Conservation (phyloP, 108 stramenopile genomes). For the Aureococcus anophagefferens region DNA sequence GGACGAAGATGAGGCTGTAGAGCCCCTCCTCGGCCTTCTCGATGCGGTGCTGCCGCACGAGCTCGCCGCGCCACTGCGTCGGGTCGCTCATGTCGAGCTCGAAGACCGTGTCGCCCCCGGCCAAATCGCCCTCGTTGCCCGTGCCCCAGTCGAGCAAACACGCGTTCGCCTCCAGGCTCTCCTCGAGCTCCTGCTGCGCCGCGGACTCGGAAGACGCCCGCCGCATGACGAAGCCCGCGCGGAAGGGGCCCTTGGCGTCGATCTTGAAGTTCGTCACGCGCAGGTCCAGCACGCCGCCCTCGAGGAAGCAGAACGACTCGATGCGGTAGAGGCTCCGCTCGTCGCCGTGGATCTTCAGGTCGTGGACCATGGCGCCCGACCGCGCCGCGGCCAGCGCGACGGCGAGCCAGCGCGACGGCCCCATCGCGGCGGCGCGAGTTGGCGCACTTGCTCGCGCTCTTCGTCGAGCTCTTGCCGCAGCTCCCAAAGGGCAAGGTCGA, state of each 20-base stretch:
- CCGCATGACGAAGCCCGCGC: slow-evolving; percentile 17
- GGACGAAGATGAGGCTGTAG: slow-evolving; percentile 80
- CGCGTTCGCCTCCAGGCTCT: slow-evolving; percentile 38
- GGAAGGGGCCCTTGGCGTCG: slow-evolving; percentile 10
- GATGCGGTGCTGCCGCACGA: slow-evolving; percentile 9
- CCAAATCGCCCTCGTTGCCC: not conserved
- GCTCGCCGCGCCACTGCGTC: slow-evolving; percentile 2
- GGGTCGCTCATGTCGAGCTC: slow-evolving; percentile 23
- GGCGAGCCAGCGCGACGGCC: too few species aligned
- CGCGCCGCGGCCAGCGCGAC: too few species aligned
- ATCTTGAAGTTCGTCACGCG: slow-evolving; percentile 55
- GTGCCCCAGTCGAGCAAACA: slow-evolving; percentile 45
- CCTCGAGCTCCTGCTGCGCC: slow-evolving; percentile 50
- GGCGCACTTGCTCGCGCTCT: too few species aligned
- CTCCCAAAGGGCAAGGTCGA: too few species aligned
- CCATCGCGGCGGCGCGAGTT: too few species aligned
- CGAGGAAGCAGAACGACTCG: slow-evolving; percentile 73
- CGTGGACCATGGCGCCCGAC: too few species aligned
- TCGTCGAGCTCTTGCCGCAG: too few species aligned
- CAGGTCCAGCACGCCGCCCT: slow-evolving; percentile 61
- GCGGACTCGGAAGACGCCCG: slow-evolving; percentile 22
- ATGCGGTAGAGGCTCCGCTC: slow-evolving; percentile 31
- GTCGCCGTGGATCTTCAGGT: slow-evolving; percentile 12
- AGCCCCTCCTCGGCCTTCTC: slow-evolving; percentile 57
- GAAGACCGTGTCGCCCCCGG: slow-evolving; percentile 36